A percentile compares a stretch with the other conserved stretches of the same genome.
phyloP scores from a whole-genome alignment of 169 alveolate species.

The Plasmodium berghei region DNA sequence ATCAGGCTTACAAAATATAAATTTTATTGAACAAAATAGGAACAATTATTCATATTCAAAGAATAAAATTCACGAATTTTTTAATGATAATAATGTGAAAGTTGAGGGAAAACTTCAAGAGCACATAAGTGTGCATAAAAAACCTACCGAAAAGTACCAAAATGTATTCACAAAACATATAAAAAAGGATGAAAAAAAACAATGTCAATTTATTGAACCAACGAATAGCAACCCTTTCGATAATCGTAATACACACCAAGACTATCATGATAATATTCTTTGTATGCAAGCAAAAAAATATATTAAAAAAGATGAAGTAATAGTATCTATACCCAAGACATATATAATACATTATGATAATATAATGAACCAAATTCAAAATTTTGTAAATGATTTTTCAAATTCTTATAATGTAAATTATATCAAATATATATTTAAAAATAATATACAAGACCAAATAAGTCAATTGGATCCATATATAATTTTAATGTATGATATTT shows the following conservation, averaged over 20 bases:
- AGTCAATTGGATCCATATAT: constrained; percentile 28
- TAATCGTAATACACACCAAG: background rate
- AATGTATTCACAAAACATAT: background rate
- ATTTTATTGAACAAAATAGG: constrained; percentile 40
- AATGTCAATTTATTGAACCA: background rate
- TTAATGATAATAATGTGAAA: constrained; percentile 11
- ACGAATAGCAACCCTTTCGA: background rate
- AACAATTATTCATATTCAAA: constrained; percentile 37
- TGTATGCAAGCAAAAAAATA: constrained; percentile 46
- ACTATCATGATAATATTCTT: constrained; percentile 10
- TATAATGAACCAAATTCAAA: constrained; percentile 38
- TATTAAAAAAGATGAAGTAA: constrained; percentile 20
- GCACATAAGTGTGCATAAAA: background rate
- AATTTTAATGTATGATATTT: constrained; percentile 58
- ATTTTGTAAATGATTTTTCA: constrained; percentile 21
- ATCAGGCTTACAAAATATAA: constrained; percentile 29
- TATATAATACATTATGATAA: constrained; percentile 46
- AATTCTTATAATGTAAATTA: constrained; percentile 44
- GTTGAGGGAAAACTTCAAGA: background rate
- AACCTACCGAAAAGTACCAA: background rate
- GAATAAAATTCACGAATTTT: constrained; percentile 42
- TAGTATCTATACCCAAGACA: constrained; percentile 44
- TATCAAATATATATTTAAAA: constrained; percentile 66
- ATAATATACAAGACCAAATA: constrained; percentile 49
- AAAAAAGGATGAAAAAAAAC: background rate